phyloP scores from a whole-genome alignment of 1,139 yeast species.

The Scheffersomyces segobiensis region DNA sequence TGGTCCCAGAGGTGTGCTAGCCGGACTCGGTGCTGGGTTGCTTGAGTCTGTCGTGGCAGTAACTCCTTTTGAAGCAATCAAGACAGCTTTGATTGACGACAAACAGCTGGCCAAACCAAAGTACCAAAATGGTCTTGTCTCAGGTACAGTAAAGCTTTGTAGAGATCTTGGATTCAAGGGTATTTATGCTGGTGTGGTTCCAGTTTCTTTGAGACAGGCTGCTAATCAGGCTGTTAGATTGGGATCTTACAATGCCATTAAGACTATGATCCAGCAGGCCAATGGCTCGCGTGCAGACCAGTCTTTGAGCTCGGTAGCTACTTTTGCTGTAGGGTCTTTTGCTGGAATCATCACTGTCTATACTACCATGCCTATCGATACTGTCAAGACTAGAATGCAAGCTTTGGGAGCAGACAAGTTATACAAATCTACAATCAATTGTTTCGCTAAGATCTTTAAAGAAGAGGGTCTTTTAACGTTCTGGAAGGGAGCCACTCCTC shows the following conservation, averaged over 20 bases:
- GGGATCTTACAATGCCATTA: constrained; percentile 90
- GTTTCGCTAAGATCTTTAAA: constrained; percentile 75
- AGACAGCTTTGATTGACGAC: constrained; percentile 94
- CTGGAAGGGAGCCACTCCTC: constrained; percentile 98
- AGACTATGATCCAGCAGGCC: constrained; percentile 75
- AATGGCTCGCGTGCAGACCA: constrained; percentile 63
- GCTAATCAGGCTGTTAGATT: constrained; percentile 92
- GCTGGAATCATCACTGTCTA: constrained; percentile 95
- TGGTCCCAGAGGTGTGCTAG: constrained; percentile 88
- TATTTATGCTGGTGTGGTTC: constrained; percentile 83
- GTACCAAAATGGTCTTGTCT: constrained; percentile 66
- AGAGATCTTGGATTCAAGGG: constrained; percentile 81
- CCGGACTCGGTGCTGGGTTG: constrained; percentile 96
- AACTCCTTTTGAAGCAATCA: constrained; percentile 95
- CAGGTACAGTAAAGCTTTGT: constrained; percentile 64
- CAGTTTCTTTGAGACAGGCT: constrained; percentile 94
- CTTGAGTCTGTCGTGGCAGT: constrained; percentile 91
- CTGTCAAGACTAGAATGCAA: constrained; percentile 98
- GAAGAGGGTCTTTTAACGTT: constrained; percentile 91
- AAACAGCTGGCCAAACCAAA: constrained; percentile 73
- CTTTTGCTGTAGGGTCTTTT: constrained; percentile 87
- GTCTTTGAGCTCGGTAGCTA: constrained; percentile 76
- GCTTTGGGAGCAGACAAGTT: constrained; percentile 74
- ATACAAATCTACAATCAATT: constrained; percentile 75
- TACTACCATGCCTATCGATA: constrained; percentile 96